These are phyloP conservation scores for Fusarium sp. DNA, from an alignment of 2,329 filamentous ascomycete species.

Conservation along the genomic window DNA sequence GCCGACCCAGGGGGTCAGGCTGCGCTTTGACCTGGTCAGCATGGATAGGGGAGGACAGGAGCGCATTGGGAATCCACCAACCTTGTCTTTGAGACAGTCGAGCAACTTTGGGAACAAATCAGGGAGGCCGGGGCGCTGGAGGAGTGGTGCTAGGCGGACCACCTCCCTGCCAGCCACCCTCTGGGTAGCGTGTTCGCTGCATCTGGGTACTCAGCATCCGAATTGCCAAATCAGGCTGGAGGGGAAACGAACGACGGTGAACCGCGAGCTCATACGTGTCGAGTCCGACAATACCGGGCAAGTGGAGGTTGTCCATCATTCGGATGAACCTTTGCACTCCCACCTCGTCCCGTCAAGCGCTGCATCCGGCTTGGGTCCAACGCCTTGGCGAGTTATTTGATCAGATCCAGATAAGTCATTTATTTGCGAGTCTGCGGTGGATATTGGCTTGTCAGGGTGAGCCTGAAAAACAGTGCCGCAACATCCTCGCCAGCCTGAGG, in stretches of 20 bases:
- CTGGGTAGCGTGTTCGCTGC: neutral
- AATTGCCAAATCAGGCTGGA: neutral
- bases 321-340: neutral
- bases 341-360: neutral
- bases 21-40: neutral
- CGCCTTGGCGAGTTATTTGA: neutral
- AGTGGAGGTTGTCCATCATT: neutral
- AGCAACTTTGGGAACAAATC: neutral
- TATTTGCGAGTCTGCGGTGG: neutral
- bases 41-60: neutral
- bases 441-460: neutral
- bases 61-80: neutral
- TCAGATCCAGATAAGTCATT: neutral
- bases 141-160: neutral
- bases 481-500: constrained; percentile 1
- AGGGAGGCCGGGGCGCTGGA: neutral
- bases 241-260: neutral
- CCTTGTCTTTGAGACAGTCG: neutral
- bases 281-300: neutral
- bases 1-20: neutral
- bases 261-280: neutral
- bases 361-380: neutral
- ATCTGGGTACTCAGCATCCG: neutral
- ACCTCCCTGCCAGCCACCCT: neutral
- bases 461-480: neutral